A percentile compares a stretch with the other conserved stretches of the same genome.
Conservation (phyloP, 805 yeast species). For the Trichomonascus vanleenenianus region DNA sequence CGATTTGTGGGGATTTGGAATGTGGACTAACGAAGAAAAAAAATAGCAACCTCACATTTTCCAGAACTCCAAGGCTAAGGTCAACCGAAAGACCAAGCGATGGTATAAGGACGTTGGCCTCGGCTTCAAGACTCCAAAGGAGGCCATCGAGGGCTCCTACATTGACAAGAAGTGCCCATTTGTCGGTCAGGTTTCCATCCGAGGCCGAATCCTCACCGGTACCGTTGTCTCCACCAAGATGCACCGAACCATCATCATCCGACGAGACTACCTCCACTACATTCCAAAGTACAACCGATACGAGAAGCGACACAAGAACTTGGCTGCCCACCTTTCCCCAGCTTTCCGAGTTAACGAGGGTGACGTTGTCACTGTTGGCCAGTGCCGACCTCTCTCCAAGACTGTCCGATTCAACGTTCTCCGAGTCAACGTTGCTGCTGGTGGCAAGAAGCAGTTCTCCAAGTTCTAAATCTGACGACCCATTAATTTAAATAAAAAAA, state of each 20-base stretch:
- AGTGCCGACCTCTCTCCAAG: conserved; percentile 99
- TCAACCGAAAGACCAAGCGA: conserved; percentile 98
- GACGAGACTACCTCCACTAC: conserved; percentile 99
- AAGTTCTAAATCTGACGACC: conserved; percentile 62
- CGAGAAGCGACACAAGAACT: conserved; percentile 99
- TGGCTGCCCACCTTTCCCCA: conserved; percentile 99
- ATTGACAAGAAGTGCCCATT: conserved; percentile 99
- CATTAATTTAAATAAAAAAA: neutral
- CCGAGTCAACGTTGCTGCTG: conserved; percentile 83
- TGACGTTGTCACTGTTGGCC: conserved; percentile 99
- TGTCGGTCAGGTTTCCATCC: conserved; percentile 92
- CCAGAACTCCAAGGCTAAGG: conserved; percentile 99
- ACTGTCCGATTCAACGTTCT: conserved; percentile 99
- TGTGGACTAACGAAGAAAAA: neutral
- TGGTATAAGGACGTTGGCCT: conserved; percentile 99
- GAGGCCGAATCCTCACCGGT: conserved; percentile 99
- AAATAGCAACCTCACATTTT: conserved; percentile 98
- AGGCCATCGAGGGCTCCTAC: conserved; percentile 98
- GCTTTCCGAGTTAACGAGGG: conserved; percentile 99
- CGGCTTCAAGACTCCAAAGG: conserved; percentile 99
- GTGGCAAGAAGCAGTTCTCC: conserved; percentile 91
- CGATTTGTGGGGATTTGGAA: neutral
- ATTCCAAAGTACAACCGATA: conserved; percentile 99
- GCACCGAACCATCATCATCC: conserved; percentile 99
- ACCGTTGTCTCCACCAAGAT: conserved; percentile 99